Percentiles rank a stretch among this genome's conserved stretches.
These are phyloP conservation scores for Blepharisma japonicum DNA, from an alignment of 73 alveolate species.

Conservation along the genomic window DNA sequence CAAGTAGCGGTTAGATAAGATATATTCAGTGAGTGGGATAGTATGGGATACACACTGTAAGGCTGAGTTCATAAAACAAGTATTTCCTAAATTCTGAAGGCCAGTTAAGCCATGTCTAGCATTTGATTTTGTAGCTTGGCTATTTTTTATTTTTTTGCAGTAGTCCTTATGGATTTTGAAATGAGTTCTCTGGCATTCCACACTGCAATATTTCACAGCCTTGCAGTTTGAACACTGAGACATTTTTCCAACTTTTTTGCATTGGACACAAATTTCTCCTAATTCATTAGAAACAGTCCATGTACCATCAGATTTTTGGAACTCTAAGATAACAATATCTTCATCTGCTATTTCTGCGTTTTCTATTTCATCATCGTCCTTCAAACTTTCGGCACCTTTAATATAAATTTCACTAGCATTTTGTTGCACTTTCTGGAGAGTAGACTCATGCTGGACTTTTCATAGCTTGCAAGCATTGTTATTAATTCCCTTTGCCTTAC, in stretches of 20 bases:
- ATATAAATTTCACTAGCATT: not conserved
- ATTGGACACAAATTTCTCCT: slow-evolving; percentile 64
- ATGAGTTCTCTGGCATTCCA: slow-evolving; percentile 59
- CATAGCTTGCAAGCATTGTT: not conserved
- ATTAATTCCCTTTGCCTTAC: not conserved
- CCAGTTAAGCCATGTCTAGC: slow-evolving; percentile 86
- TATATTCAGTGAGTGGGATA: slow-evolving; percentile 79
- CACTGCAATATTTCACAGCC: slow-evolving; percentile 64
- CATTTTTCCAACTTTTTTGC: slow-evolving; percentile 45
- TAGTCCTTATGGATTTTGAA: slow-evolving; percentile 55
- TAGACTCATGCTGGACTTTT: not conserved
- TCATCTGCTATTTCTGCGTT: slow-evolving; percentile 33
- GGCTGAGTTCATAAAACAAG: slow-evolving; percentile 96
- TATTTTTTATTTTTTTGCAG: slow-evolving; percentile 57
- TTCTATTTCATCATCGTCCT: slow-evolving; percentile 30
- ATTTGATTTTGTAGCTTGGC: slow-evolving; percentile 30
- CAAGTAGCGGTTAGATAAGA: slow-evolving; percentile 56
- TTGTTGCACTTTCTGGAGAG: not conserved
- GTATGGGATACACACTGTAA: slow-evolving; percentile 86
- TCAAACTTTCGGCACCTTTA: not conserved
- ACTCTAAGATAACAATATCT: slow-evolving; percentile 32
- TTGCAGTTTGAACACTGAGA: slow-evolving; percentile 54
- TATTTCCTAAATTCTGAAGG: slow-evolving; percentile 92
- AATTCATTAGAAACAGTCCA: slow-evolving; percentile 45
- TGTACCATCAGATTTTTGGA: slow-evolving; percentile 40